Base-by-base conservation (phyloP, 805 yeast genomes). In the Candida endomychidarum region DNA sequence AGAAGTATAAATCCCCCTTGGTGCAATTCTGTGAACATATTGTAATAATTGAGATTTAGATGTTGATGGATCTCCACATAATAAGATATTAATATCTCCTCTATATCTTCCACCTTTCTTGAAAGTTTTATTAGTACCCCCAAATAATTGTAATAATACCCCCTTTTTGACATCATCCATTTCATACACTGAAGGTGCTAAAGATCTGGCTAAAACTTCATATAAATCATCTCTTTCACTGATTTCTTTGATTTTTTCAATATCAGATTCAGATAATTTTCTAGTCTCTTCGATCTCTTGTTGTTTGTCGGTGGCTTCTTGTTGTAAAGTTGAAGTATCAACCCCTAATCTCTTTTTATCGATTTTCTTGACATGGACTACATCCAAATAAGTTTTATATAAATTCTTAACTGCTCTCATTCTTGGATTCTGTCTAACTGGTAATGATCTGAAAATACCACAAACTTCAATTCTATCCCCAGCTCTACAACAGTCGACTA, bases 31-130 rank as follows among this genome's bases (percentile, higher is more conserved):
- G 66, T 93, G 99, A 30, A 93, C 97, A 52, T 93, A 93, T 57
- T 89, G 95, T 49, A 93, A 72, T 33, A 93, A 65, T 63, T 93
- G 99, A 2, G 99, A 93, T 60, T 93, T 93, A 9, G 97, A 82
- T 2, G 99, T 93, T 8, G 98, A 91, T 1, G 99, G 99, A 60
- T 93, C 99, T 52, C 99, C 99, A 68, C 98, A 91, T 30, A 93
- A 70, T 41, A 93, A 66, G 35, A 93, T 75, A 56, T 93, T 93
- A 45, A 93, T 81, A 58, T 93, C 99, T 34, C 99, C 99, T 70
- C 99, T 78, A 60, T 90, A 91, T 47, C 88, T 75, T 2, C 98
- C 98, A 53, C 97, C 96, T 60, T 89, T 90, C 26, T 72, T 68
- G 61, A 91, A 88, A 1, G 78, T 77, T 62, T 93, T 93, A 55